These are phyloP conservation scores for Echium plantagineum DNA, from an alignment of 257 asterid species.

Conservation along the genomic window DNA sequence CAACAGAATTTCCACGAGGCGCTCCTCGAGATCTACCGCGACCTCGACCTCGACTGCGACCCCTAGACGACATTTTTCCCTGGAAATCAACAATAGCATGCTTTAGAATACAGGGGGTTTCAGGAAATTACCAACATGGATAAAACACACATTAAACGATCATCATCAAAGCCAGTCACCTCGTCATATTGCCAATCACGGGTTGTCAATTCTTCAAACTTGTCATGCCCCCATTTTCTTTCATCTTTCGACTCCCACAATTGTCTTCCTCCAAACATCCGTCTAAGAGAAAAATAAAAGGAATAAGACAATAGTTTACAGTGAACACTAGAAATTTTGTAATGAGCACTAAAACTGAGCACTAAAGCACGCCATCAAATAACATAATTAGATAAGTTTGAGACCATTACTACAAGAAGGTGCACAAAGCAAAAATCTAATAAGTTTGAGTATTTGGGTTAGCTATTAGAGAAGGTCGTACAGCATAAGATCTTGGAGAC, in stretches of 20 bases:
- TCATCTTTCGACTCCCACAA: conserved; percentile 94
- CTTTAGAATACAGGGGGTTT: conserved; percentile 1
- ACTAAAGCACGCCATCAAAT: too few relatives aligned
- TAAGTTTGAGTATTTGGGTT: too few relatives aligned
- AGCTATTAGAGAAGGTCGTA: not conserved
- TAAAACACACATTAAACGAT: conserved; percentile 6
- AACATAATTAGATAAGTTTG: not conserved
- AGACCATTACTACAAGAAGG: not conserved
- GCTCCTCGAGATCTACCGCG: conserved; percentile 57
- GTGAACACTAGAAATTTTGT: too few relatives aligned
- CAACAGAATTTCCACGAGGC: conserved; percentile 43
- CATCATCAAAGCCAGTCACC: conserved; percentile 32
- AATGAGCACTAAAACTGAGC: too few relatives aligned
- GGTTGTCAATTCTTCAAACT: conserved; percentile 73
- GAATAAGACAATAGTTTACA: not conserved
- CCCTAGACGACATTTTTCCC: conserved; percentile 70
- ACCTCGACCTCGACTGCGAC: conserved; percentile 40
- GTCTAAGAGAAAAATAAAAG: conserved; percentile 33
- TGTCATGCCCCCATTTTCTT: conserved; percentile 98
- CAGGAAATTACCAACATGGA: not conserved
- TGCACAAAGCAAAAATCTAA: not conserved
- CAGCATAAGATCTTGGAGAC: not conserved
- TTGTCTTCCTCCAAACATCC: conserved; percentile 77
- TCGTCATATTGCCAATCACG: conserved; percentile 60
- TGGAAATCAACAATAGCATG: conserved; percentile 20